Evolutionary conservation across 768 basidiomycete genomes (phyloP), one percentile per base, ranked within the genome.

Genomic region (Amanita rimosa): DNA sequence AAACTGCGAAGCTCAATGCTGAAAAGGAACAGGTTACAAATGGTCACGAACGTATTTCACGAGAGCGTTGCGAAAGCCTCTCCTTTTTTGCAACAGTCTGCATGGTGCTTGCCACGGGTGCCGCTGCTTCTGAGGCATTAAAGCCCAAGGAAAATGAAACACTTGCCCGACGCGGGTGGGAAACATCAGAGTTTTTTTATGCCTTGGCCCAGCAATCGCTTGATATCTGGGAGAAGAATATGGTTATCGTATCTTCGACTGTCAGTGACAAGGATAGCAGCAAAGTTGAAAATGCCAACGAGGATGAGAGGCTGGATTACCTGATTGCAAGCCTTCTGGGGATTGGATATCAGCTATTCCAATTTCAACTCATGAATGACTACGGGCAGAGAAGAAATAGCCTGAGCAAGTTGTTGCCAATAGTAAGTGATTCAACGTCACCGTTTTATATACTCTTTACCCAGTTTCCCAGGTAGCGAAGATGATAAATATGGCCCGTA

Each of bases 401-500:
- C 8, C 48, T 52, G 21, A 56, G 53, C 36, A 41, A 43, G n/a
- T 61, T 73, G 5, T 71, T 70, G 52, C 68, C 72, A 31, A 55
- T 73, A 53, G 72, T 81, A 48, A 36, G 67, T 62, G 24, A 44
- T 4, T 42, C 29, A 11, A 16, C 21, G 0, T 24, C 19, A 19
- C 14, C 9, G n/a, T n/a, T 49, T 10, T 4, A 13, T 4, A 13
- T 27, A n/a, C 14, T 43, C n/a, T 43, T 24, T n/a, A 49, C 14
- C 5, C 9, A 9, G 11, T 4, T 27, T 33, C 33, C 8, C 22
- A 51, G 47, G 37, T 47, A 13, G 49, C 34, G 22, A 85, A 85
- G 65, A 73, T 84, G 66, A 74, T 86, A 46, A 82, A 76, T 53
- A 60, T 77, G 6, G 83, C 83, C 8, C 71, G 82, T 6, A 67